Base-by-base conservation (phyloP, 148 eudicot genomes). In the Nepenthes mirabilis region DNA sequence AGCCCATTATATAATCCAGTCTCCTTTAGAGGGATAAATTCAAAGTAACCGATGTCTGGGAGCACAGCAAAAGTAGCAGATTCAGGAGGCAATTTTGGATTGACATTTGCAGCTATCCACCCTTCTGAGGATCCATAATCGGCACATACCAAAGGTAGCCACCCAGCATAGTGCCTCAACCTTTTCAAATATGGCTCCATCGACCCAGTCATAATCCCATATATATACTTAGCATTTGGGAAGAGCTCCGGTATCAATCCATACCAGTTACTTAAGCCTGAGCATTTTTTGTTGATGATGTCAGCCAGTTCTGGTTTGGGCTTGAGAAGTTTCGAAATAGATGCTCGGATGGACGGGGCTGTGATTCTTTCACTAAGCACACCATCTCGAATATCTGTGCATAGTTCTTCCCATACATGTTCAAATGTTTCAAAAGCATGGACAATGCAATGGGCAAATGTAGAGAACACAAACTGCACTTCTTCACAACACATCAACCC, bases 101-200 rank as follows among this genome's bases (percentile, higher is more conserved):
- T 81, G 1, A 94, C 87, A 81, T 89, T 89, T 23, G 83, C 99
- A 2, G 88, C 99, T 33, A 94, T 70, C 99, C 97, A 89, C 9
- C 99, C 99, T 55, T 94, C 99, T 0, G 97, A 89, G 34, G 97
- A 60, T 37, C 99, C 99, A 56, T 94, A 94, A 69, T 94, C 97
- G 5, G 81, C 89, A 66, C 97, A 84, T 1, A 89, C 65, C 59
- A 89, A 66, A 6, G 99, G 91, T 13, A 94, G 43, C 55, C 72
- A 70, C 13, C 95, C 97, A 2, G 97, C 87, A 75, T 79, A 94
- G 40, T 81, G 82, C 78, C 95, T 86, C 60, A 94, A 56, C 52
- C 89, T 91, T 43, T 75, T 84, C 77, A 83, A 58, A 53, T 94
- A 94, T 32, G 86, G 99, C 71, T 94, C 95, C 99, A 94, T 94